Percentiles rank a stretch among this genome's conserved stretches.
These are phyloP conservation scores for Clitopilus passeckerianus DNA, from an alignment of 768 basidiomycete species.

Conservation along the genomic window DNA sequence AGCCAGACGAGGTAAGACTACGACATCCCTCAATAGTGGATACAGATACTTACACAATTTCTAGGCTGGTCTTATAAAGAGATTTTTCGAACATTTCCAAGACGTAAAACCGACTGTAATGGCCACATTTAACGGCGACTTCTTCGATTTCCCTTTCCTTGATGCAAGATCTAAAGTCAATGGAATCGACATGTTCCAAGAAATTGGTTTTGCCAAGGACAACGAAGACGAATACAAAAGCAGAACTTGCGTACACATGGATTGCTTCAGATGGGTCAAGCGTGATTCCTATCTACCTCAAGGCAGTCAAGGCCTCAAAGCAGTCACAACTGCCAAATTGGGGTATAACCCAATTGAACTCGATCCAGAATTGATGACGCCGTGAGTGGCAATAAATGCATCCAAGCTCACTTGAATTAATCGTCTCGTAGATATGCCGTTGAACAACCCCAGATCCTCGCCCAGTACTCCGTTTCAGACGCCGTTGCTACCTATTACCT, in stretches of 20 bases:
- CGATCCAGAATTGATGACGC: constrained; percentile 98
- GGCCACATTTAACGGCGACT: constrained; percentile 98
- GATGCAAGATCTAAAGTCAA: constrained; percentile 79
- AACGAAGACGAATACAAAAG: constrained; percentile 94
- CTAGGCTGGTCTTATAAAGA: constrained; percentile 73
- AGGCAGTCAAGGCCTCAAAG: constrained; percentile 97
- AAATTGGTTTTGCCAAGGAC: constrained; percentile 91
- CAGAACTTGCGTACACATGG: constrained; percentile 93
- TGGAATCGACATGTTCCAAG: constrained; percentile 94
- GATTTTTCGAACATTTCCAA: constrained; percentile 93
- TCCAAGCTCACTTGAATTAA: not conserved
- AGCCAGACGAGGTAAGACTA: constrained; percentile 74
- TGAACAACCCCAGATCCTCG: constrained; percentile 91
- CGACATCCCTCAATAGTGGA: not conserved
- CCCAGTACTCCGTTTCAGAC: constrained; percentile 99
- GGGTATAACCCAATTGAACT: constrained; percentile 97
- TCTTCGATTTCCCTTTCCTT: constrained; percentile 98
- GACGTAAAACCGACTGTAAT: constrained; percentile 95
- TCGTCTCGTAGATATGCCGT: constrained; percentile 73
- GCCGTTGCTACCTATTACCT: constrained; percentile 99
- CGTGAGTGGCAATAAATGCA: constrained; percentile 51
- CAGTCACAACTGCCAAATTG: constrained; percentile 92
- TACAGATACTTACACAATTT: constrained; percentile 1
- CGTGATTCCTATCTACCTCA: constrained; percentile 98
- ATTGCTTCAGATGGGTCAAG: constrained; percentile 99